Evolutionary conservation across 352 stramenopile genomes (phyloP).

Genomic region (Lagenidium sp.): DNA sequence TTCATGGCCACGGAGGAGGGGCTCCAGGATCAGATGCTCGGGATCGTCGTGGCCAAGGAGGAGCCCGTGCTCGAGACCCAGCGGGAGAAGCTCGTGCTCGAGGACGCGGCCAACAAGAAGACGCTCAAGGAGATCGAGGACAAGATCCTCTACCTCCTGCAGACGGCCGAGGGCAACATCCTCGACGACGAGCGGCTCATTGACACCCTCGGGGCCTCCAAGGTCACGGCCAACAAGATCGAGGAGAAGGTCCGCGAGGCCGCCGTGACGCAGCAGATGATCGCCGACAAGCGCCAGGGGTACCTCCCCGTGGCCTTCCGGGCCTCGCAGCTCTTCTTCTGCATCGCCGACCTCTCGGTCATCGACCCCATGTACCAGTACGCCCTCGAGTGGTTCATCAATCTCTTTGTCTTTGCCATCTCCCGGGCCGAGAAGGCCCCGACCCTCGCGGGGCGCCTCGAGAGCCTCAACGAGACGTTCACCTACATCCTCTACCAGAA

Average conservation of each 20-base stretch:
- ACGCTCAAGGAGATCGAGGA: slow-evolving; percentile 95
- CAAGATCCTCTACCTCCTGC: slow-evolving; percentile 92
- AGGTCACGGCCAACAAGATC: slow-evolving; percentile 92
- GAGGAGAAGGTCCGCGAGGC: slow-evolving; percentile 92
- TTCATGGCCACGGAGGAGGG: slow-evolving; percentile 95
- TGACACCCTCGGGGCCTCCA: slow-evolving; percentile 89
- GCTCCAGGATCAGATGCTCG: slow-evolving; percentile 94
- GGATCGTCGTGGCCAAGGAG: slow-evolving; percentile 92
- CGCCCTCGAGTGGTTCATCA: slow-evolving; percentile 94
- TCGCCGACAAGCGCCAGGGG: slow-evolving; percentile 86
- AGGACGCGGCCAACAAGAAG: slow-evolving; percentile 93
- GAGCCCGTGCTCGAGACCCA: slow-evolving; percentile 89
- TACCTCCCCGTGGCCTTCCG: slow-evolving; percentile 90
- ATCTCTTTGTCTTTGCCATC: slow-evolving; percentile 91
- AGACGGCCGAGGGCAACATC: slow-evolving; percentile 92
- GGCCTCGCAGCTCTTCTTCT: slow-evolving; percentile 92
- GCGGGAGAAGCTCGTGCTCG: slow-evolving; percentile 90
- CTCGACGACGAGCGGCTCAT: slow-evolving; percentile 94
- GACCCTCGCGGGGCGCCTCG: slow-evolving; percentile 72
- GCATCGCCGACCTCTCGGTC: slow-evolving; percentile 87
- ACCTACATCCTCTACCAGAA: slow-evolving; percentile 93
- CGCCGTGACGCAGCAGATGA: slow-evolving; percentile 88
- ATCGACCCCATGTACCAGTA: slow-evolving; percentile 98
- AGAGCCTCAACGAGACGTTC: slow-evolving; percentile 92
- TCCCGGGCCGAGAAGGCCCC: slow-evolving; percentile 66